Evolutionary conservation across 768 basidiomycete species (phyloP).

Genomic region (Suillus fuscotomentosus): DNA sequence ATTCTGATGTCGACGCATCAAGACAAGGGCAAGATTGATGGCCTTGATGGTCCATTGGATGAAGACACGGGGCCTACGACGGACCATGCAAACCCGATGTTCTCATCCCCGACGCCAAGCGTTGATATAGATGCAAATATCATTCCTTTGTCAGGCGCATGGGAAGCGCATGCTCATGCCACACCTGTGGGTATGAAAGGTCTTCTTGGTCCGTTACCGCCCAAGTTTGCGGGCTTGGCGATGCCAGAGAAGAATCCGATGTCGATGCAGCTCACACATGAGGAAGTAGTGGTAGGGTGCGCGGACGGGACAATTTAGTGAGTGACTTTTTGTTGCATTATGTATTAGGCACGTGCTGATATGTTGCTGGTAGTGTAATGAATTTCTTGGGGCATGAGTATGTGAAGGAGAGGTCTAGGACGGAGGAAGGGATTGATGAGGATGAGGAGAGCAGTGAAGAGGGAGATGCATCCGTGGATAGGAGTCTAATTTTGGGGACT

Average conservation of each 20-base stretch:
- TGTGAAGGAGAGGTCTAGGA: conserved; percentile 29
- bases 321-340: conserved; percentile 30
- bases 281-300: conserved; percentile 89
- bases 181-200: conserved; percentile 49
- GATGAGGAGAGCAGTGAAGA: conserved; percentile 1
- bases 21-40: conserved; percentile 43
- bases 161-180: conserved; percentile 62
- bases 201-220: conserved; percentile 58
- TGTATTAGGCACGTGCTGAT: conserved; percentile 12
- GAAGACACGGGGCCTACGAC: background rate
- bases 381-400: conserved; percentile 61
- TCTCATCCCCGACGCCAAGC: conserved; percentile 26
- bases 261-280: conserved; percentile 90
- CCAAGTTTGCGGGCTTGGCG: conserved; percentile 74
- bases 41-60: conserved; percentile 16
- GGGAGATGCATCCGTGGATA: background rate
- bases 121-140: conserved; percentile 69
- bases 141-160: conserved; percentile 69
- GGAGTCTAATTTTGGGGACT: background rate
- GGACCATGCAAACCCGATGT: conserved; percentile 13
- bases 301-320: conserved; percentile 89
- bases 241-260: conserved; percentile 93
- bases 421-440: background rate
- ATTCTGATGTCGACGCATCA: conserved; percentile 83
- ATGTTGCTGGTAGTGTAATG: conserved; percentile 45